Percentiles rank a stretch among this genome's conserved stretches.
Evolutionary conservation across 164 flowering plant species (phyloP).

Genomic region (Dillenia suffruticosa): DNA sequence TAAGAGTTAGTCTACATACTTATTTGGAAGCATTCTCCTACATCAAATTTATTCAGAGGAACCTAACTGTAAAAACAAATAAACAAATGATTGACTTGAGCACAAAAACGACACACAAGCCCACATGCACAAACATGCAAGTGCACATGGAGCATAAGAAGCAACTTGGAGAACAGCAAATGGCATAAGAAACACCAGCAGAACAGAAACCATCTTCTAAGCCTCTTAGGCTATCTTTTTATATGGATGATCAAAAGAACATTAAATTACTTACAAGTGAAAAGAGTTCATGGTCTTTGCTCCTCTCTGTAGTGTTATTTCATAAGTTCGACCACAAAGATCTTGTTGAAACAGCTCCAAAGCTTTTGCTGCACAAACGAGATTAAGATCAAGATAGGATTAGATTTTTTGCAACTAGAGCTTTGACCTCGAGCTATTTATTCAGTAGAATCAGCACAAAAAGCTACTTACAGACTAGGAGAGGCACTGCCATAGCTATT

Average conservation of each 20-base stretch:
- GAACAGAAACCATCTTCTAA: too few relatives aligned
- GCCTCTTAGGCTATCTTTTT: too few relatives aligned
- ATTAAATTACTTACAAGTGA: slow-evolving; percentile 52
- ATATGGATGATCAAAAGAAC: not conserved
- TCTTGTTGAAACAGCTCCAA: slow-evolving; percentile 84
- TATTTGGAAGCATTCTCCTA: not conserved
- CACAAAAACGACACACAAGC: not conserved
- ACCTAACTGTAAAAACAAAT: not conserved
- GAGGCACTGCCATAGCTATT: slow-evolving; percentile 86
- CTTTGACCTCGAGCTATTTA: not conserved
- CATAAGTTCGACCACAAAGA: slow-evolving; percentile 80
- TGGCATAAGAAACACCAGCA: too few relatives aligned
- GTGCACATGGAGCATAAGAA: too few relatives aligned
- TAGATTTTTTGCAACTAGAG: not conserved
- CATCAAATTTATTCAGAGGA: not conserved
- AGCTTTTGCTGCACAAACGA: slow-evolving; percentile 65
- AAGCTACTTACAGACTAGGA: slow-evolving; percentile 64
- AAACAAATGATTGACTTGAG: not conserved
- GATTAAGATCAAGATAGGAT: not conserved
- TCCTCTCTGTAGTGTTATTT: slow-evolving; percentile 76
- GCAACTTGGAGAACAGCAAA: too few relatives aligned
- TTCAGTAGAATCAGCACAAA: not conserved
- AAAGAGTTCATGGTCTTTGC: slow-evolving; percentile 71
- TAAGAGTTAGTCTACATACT: not conserved
- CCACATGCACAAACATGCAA: not conserved